Conservation (phyloP, 1,139 yeast species). For the Yamadazyma friedrichii region DNA sequence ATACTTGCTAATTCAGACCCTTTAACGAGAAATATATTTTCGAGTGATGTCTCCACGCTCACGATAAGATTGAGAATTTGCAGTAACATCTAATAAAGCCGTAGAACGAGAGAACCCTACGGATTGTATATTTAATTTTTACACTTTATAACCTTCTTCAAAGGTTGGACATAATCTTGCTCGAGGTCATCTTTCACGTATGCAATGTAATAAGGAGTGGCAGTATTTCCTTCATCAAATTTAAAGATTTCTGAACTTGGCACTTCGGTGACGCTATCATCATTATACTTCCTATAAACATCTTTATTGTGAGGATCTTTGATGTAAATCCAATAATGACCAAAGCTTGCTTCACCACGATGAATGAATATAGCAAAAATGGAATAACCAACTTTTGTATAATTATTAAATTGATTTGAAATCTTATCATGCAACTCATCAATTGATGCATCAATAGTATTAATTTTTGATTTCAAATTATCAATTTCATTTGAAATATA, state of each 20-base stretch:
- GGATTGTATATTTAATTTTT: too few species aligned
- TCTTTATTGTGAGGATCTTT: constrained; percentile 64
- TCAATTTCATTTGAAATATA: constrained; percentile 32
- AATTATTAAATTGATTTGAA: constrained; percentile 56
- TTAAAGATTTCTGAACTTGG: constrained; percentile 72
- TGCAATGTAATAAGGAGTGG: constrained; percentile 90
- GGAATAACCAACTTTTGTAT: constrained; percentile 68
- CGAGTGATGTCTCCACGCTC: constrained; percentile 1
- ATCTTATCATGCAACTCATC: constrained; percentile 42
- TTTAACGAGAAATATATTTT: not conserved
- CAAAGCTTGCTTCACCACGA: constrained; percentile 93
- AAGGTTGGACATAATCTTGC: constrained; percentile 63
- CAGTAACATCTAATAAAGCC: too few species aligned
- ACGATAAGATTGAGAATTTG: not conserved
- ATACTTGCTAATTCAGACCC: too few species aligned
- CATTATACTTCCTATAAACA: constrained; percentile 86
- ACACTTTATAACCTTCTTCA: constrained; percentile 37
- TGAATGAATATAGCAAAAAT: constrained; percentile 92
- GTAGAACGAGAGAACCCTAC: too few species aligned
- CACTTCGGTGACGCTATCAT: constrained; percentile 84
- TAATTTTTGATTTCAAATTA: constrained; percentile 19
- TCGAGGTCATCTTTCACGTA: constrained; percentile 69
- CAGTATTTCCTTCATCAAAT: constrained; percentile 70
- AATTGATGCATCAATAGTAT: constrained; percentile 21
- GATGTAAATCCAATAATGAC: constrained; percentile 96